These are phyloP conservation scores for Crithidia brevicula DNA, from an alignment of 208 protist genomes.

Conservation along the genomic window DNA sequence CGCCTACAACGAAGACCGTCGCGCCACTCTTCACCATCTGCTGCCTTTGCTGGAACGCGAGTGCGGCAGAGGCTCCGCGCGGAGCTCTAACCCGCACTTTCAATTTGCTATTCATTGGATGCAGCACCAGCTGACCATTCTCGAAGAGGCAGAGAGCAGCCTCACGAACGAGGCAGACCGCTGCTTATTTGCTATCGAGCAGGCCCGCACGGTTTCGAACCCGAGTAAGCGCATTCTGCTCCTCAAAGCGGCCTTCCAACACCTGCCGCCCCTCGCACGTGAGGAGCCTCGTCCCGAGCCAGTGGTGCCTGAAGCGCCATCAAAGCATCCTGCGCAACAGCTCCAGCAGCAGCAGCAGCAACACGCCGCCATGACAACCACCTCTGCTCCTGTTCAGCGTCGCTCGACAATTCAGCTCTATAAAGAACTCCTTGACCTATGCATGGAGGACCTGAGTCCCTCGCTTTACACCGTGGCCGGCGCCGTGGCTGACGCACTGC, in stretches of 20 bases:
- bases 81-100: not conserved
- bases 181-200: constrained; percentile 35
- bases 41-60: constrained; percentile 23
- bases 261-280: constrained; percentile 21
- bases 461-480: constrained; percentile 63
- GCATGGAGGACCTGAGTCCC: constrained; percentile 50
- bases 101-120: constrained; percentile 33
- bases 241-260: constrained; percentile 35
- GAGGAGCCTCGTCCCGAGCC: constrained; percentile 6
- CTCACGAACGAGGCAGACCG: constrained; percentile 23
- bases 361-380: not conserved
- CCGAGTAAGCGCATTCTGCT: constrained; percentile 28
- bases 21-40: constrained; percentile 33
- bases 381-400: constrained; percentile 1
- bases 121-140: constrained; percentile 25
- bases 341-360: not conserved
- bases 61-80: not conserved
- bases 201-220: constrained; percentile 25
- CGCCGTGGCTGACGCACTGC: constrained; percentile 58
- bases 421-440: constrained; percentile 62
- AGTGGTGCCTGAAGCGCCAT: not conserved
- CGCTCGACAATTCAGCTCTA: constrained; percentile 68
- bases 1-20: constrained; percentile 79
- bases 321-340: not conserved
- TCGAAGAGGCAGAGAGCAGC: constrained; percentile 30